A percentile compares a stretch with the other conserved stretches of the same genome.
phyloP scores from a whole-genome alignment of 805 yeast species.

The Candida nemodendra region DNA sequence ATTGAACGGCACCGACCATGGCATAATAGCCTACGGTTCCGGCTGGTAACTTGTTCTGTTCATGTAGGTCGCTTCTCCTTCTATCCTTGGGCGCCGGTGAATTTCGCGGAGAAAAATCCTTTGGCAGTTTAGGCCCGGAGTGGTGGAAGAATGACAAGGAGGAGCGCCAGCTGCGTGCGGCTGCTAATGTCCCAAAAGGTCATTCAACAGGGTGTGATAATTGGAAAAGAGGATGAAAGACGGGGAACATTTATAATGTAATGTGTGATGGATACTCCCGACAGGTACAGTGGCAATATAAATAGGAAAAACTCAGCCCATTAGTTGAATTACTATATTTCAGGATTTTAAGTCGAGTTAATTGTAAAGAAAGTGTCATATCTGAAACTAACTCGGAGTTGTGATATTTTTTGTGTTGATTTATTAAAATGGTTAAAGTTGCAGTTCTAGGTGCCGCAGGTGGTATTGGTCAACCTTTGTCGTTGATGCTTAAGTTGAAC shows the following conservation, averaged over 20 bases:
- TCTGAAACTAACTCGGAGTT: too few relatives aligned
- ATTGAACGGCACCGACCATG: too few relatives aligned
- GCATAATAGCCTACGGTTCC: not conserved
- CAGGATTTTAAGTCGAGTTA: too few relatives aligned
- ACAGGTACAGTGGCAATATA: conserved; percentile 1
- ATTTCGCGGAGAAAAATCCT: not conserved
- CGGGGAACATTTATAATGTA: too few relatives aligned
- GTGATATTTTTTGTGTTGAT: too few relatives aligned
- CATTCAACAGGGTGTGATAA: conserved; percentile 6
- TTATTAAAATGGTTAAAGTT: conserved; percentile 31
- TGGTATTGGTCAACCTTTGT: conserved; percentile 92
- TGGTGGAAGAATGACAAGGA: not conserved
- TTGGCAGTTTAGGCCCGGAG: not conserved
- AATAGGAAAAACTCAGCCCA: conserved; percentile 3
- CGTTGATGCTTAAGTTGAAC: conserved; percentile 73
- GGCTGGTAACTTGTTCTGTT: not conserved
- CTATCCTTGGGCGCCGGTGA: not conserved
- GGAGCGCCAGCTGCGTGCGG: conserved; percentile 2
- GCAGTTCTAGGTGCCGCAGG: conserved; percentile 90
- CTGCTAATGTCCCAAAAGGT: conserved; percentile 4
- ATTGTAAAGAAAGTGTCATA: too few relatives aligned
- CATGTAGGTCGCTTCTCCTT: not conserved
- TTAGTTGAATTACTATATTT: too few relatives aligned
- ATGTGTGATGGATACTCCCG: too few relatives aligned
- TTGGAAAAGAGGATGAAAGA: too few relatives aligned